Conservation (phyloP, 345 rosid genomes). For the Garcia nutans region DNA sequence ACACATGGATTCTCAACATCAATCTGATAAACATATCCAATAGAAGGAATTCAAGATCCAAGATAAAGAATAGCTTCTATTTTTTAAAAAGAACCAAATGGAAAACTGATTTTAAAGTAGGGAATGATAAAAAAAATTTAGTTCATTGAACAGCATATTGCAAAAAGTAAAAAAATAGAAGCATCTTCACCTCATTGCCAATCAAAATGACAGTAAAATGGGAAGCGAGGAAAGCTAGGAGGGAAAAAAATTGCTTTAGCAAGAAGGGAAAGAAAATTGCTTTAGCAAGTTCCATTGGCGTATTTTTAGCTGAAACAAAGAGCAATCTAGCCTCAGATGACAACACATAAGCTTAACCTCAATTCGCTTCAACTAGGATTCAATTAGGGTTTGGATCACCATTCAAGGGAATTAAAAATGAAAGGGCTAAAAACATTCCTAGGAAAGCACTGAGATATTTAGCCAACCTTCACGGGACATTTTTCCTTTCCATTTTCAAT, state of each 20-base stretch:
- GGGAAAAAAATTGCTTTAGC: neutral
- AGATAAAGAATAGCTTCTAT: neutral
- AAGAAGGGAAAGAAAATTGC: neutral
- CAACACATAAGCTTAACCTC: neutral
- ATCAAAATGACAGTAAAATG: neutral
- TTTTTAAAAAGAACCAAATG: neutral
- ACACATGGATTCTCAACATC: slow-evolving; percentile 99
- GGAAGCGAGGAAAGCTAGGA: neutral
- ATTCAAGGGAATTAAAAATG: neutral
- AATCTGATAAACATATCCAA: slow-evolving; percentile 45
- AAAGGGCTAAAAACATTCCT: neutral
- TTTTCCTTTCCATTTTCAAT: too few species aligned
- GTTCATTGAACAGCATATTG: neutral
- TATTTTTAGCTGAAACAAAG: neutral
- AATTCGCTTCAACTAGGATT: neutral
- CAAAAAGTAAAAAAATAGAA: neutral
- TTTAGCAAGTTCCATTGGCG: neutral
- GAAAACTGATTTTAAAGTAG: neutral
- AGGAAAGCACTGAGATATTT: neutral
- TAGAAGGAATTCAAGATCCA: neutral
- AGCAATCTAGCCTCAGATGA: neutral
- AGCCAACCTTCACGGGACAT: too few species aligned
- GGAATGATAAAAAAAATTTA: neutral
- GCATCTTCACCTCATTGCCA: neutral
- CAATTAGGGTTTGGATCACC: neutral